A percentile compares a stretch with the other conserved stretches of the same genome.
phyloP scores from a whole-genome alignment of 2,329 filamentous ascomycete genomes.

The Coleophoma cylindrospora region DNA sequence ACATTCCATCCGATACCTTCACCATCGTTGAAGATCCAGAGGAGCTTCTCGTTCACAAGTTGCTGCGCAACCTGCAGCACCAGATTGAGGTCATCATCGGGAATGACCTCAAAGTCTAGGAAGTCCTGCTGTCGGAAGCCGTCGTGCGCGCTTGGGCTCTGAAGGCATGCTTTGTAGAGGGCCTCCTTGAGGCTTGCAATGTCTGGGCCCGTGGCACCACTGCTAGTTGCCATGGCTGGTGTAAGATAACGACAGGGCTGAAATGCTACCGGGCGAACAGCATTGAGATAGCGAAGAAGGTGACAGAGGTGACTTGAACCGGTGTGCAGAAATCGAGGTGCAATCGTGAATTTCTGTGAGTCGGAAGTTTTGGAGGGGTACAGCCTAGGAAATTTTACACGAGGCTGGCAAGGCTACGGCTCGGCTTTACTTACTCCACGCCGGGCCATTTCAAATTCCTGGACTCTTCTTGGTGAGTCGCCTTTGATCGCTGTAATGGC shows the following conservation, averaged over 20 bases:
- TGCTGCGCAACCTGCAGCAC: slow-evolving; percentile 51
- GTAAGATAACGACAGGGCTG: background rate
- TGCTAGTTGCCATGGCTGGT: background rate
- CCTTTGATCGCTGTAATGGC: no score
- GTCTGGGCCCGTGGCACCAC: slow-evolving; percentile 1
- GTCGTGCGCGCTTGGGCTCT: slow-evolving; percentile 8
- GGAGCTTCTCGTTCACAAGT: slow-evolving; percentile 55
- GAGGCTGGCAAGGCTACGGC: no score
- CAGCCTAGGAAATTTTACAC: no score
- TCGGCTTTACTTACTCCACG: no score
- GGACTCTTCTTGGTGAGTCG: no score
- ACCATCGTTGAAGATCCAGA: slow-evolving; percentile 41
- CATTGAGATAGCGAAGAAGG: background rate
- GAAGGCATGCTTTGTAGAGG: slow-evolving; percentile 22
- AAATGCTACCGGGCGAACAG: background rate
- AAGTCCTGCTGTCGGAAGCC: slow-evolving; percentile 54
- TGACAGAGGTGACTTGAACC: no score
- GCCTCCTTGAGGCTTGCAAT: slow-evolving; percentile 18
- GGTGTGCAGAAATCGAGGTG: no score
- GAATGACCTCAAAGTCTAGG: slow-evolving; percentile 50
- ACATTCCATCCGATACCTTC: slow-evolving; percentile 51
- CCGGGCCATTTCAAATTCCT: no score
- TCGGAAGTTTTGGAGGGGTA: no score
- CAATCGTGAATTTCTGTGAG: no score
- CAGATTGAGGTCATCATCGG: slow-evolving; percentile 48